Evolutionary conservation across 1,284 basidiomycete genomes (phyloP).

Genomic region (Omphalotus olearius): DNA sequence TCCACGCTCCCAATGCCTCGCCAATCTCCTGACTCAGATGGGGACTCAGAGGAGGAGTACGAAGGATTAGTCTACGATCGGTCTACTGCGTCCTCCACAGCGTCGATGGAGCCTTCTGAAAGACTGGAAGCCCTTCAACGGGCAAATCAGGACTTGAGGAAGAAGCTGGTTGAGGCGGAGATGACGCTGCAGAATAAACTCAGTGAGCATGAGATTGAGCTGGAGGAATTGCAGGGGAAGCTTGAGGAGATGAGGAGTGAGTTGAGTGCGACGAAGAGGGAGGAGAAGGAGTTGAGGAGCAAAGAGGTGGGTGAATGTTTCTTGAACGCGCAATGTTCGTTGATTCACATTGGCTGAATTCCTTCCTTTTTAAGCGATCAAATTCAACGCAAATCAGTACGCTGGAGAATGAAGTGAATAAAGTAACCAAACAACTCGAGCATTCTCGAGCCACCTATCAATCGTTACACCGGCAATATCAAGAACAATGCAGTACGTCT

Average conservation of each 20-base stretch:
- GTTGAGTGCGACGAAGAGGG: constrained; percentile 70
- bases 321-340: neutral
- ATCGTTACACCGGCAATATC: constrained; percentile 78
- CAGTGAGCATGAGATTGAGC: constrained; percentile 69
- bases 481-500: constrained; percentile 74
- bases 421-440: constrained; percentile 69
- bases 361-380: constrained; percentile 39
- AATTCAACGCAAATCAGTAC: constrained; percentile 60
- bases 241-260: constrained; percentile 75
- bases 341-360: neutral
- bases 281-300: constrained; percentile 82
- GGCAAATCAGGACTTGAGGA: constrained; percentile 66
- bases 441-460: constrained; percentile 64
- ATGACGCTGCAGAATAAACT: constrained; percentile 60
- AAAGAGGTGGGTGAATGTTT: constrained; percentile 59
- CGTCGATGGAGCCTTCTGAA: constrained; percentile 62
- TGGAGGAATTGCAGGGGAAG: constrained; percentile 69
- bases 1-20: constrained; percentile 33
- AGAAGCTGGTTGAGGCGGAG: constrained; percentile 73
- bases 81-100: constrained; percentile 49
- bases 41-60: constrained; percentile 41
- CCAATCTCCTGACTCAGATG: constrained; percentile 8
- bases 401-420: constrained; percentile 76
- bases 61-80: constrained; percentile 60
- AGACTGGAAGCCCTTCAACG: constrained; percentile 66